Base-by-base conservation (phyloP, 73 alveolate species). In the Blepharisma stoltei region DNA sequence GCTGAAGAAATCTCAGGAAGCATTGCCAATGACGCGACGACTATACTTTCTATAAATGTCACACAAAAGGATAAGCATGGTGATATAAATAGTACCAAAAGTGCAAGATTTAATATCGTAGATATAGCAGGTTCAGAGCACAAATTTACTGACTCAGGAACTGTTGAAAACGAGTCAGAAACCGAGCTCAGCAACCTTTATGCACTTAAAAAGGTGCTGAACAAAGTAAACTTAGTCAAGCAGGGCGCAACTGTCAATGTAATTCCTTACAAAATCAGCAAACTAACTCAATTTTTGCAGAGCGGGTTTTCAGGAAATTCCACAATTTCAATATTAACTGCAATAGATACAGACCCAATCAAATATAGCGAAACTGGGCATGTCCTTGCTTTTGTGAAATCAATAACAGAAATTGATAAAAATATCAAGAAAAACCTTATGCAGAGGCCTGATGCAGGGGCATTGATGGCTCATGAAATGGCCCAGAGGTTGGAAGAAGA, bases 31-130 rank as follows among this genome's bases (percentile, higher is more conserved):
- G 41, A 32, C 41, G 41, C 41, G 41, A 32, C 41, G 0, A 20
- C 49, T 14, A 38, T 60, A 18, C 23, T 60, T 18, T 60, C 46
- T 60, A 25, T 60, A 14, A 60, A n/a, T 4, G 18, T 60, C 0
- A 20, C 37, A 1, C 73, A 60, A 25, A 60, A 25, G 5, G 23
- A 8, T 14, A 60, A 60, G 41, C 41, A 32, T 32, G 41, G 41
- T 32, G 41, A 32, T 32, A 32, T 32, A 60, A 60, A 14, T 60
- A 38, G 23, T 2, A 25, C 23, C 45, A n/a, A 60, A 60, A 60
- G 73, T 25, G 73, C 73, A 25, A 60, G 73, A 60, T 9, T 60
- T 20, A 14, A 20, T 60, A 8, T 60, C 14, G 73, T 60, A 14
- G 73, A 60, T 25, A 14, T 60, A n/a, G n/a, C 38, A 60, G 11